These are phyloP conservation scores for Penicillium sp. DNA, from an alignment of 2,329 filamentous ascomycete species.

Conservation along the genomic window DNA sequence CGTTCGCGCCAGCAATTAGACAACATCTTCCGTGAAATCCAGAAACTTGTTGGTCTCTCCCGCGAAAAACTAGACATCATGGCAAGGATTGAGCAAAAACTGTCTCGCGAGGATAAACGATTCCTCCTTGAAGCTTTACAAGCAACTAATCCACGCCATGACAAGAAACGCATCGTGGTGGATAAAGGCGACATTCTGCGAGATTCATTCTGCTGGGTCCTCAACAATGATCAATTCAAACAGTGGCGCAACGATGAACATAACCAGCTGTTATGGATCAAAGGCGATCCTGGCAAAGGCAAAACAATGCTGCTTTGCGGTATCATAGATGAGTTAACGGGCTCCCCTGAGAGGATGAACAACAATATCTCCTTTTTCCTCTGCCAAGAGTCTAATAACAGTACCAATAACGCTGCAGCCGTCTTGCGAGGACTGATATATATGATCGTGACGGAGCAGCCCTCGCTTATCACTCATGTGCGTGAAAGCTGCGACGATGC, in stretches of 20 bases:
- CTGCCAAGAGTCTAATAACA: constrained; percentile 39
- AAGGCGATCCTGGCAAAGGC: constrained; percentile 31
- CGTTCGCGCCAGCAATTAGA: no score
- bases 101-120: no score
- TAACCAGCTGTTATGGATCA: constrained; percentile 30
- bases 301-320: constrained; percentile 35
- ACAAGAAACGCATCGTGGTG: not conserved
- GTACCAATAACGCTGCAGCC: constrained; percentile 36
- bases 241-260: not conserved
- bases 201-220: not conserved
- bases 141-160: not conserved
- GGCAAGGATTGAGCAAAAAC: no score
- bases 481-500: no score
- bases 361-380: constrained; percentile 18
- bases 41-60: no score
- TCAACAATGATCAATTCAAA: not conserved
- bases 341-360: no score
- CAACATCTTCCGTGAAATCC: no score
- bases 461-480: not conserved
- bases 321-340: constrained; percentile 23
- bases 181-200: not conserved
- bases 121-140: no score
- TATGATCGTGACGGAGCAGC: constrained; percentile 27
- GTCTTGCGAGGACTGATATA: constrained; percentile 45
- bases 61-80: no score